Evolutionary conservation across 176 grass and related monocot genomes (phyloP).

Genomic region (Bolboschoenus planiculmis): DNA sequence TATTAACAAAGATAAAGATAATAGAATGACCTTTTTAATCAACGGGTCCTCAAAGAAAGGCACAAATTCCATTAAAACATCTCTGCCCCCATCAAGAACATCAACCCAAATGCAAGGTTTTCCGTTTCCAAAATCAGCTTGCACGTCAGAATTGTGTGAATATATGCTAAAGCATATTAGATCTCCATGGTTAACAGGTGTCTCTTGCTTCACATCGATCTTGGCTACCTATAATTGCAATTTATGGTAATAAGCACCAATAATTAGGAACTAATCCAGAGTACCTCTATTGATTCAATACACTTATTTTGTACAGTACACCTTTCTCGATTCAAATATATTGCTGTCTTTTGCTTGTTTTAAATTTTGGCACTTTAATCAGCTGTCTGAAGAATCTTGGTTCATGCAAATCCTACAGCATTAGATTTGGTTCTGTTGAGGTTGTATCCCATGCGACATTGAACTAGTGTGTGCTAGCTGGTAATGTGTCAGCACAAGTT

Average conservation of each 20-base stretch:
- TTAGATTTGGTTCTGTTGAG: not conserved
- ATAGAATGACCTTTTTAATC: slow-evolving; percentile 68
- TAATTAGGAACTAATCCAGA: not conserved
- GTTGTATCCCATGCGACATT: not conserved
- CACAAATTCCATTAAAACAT: slow-evolving; percentile 72
- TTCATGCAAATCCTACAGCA: not conserved
- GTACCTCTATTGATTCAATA: not conserved
- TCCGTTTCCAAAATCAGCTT: slow-evolving; percentile 77
- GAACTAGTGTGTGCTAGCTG: not conserved
- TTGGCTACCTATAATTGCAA: slow-evolving; percentile 33
- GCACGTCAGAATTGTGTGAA: slow-evolving; percentile 25
- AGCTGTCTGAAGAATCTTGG: not conserved
- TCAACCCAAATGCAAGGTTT: slow-evolving; percentile 95
- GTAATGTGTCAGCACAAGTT: not conserved
- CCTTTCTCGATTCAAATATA: not conserved
- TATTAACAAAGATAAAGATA: slow-evolving; percentile 13
- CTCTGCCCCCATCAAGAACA: slow-evolving; percentile 67
- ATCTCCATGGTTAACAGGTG: slow-evolving; percentile 46
- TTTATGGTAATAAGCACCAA: not conserved
- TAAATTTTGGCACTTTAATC: not conserved
- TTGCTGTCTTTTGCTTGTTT: not conserved
- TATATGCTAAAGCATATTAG: slow-evolving; percentile 60
- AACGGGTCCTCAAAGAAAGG: slow-evolving; percentile 73
- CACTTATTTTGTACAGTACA: not conserved
- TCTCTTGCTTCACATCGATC: slow-evolving; percentile 40